These are phyloP conservation scores for Logfia minima DNA, from an alignment of 129 eudicot genomes.

Conservation along the genomic window DNA sequence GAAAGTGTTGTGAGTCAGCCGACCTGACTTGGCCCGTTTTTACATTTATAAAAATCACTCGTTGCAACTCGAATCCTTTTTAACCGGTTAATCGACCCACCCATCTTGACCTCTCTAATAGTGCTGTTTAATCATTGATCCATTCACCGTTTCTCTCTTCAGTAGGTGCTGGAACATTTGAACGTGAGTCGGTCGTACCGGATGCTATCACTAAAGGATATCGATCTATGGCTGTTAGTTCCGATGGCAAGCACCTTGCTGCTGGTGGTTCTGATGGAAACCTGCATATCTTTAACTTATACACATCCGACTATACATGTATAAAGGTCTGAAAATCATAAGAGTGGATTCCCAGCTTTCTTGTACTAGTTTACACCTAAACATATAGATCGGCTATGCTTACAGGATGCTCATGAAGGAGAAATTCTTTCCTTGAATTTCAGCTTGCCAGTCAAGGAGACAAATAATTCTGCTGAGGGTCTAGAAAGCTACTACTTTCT, in stretches of 20 bases:
- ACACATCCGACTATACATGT: conserved; percentile 57
- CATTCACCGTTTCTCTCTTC: conserved; percentile 27
- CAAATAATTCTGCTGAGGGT: conserved; percentile 25
- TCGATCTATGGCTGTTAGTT: conserved; percentile 72
- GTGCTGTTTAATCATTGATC: conserved; percentile 4
- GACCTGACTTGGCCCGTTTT: background rate
- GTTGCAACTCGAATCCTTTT: background rate
- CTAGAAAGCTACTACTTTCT: conserved; percentile 43
- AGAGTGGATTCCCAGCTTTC: background rate
- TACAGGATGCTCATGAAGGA: conserved; percentile 61
- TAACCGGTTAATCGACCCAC: background rate
- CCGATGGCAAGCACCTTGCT: conserved; percentile 75
- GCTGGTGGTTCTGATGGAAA: conserved; percentile 81
- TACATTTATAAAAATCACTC: background rate
- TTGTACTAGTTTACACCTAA: conserved; percentile 7
- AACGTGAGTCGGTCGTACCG: conserved; percentile 56
- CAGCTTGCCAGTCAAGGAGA: conserved; percentile 37
- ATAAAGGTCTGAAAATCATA: conserved; percentile 44
- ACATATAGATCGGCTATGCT: conserved; percentile 23
- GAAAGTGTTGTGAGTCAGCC: background rate
- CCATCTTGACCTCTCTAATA: background rate
- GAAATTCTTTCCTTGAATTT: conserved; percentile 65
- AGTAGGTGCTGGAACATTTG: conserved; percentile 68
- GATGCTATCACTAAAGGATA: conserved; percentile 50
- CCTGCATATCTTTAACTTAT: conserved; percentile 65